Percentiles rank a stretch among this genome's conserved stretches.
Evolutionary conservation across 495 filamentous ascomycete species (phyloP).

Genomic region (Podospora tetraspora): DNA sequence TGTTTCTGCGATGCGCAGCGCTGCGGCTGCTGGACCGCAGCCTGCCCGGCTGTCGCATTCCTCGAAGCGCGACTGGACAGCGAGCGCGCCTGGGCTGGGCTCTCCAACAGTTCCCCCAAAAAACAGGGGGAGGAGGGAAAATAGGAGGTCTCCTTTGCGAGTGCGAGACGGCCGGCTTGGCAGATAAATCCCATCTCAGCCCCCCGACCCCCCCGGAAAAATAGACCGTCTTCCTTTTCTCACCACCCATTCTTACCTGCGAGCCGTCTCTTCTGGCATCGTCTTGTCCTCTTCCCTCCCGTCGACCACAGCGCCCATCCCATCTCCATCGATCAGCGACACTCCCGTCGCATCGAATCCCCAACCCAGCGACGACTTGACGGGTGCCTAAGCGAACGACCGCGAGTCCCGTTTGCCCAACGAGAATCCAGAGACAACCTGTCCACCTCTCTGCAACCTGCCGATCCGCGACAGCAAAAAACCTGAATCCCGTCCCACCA

Average conservation of each 20-base stretch:
- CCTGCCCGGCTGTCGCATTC: not conserved
- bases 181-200: not conserved
- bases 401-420: conserved; percentile 1
- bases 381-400: not conserved
- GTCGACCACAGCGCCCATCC: not conserved
- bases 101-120: not conserved
- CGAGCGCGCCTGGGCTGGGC: conserved; percentile 8
- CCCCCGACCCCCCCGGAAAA: not conserved
- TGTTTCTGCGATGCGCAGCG: not conserved
- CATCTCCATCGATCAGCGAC: not conserved
- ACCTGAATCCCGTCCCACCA: not conserved
- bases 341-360: not conserved
- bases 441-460: conserved; percentile 8
- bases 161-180: not conserved
- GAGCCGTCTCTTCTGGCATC: not conserved
- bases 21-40: not conserved
- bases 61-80: conserved; percentile 1
- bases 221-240: not conserved
- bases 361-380: not conserved
- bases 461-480: conserved; percentile 13
- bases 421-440: not conserved
- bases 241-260: not conserved
- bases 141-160: conserved; percentile 13
- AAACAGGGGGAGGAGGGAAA: not conserved
- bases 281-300: not conserved